Base-by-base conservation (phyloP, 164 flowering plant genomes). In the Vitis rupestris region DNA sequence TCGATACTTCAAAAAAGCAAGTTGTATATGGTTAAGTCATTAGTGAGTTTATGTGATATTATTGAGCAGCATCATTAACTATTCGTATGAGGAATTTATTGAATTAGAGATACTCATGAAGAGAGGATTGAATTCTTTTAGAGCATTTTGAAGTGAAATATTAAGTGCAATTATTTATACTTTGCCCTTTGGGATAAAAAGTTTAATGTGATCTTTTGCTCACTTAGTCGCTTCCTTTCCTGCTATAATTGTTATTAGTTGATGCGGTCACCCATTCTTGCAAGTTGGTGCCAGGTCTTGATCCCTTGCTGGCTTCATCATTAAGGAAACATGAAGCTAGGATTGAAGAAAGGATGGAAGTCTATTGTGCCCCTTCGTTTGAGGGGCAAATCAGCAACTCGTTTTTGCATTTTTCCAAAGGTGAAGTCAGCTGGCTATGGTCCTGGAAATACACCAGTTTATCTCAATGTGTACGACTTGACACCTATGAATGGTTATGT, bases 381-480 rank as follows among this genome's bases (percentile, higher is more conserved):
- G 69, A 83, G 78, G 69, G 83, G 80, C 56, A 90, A 92, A 74
- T 84, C 97, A 27, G 85, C 86, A 16, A 73, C 87, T 11, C 86
- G 87, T 37, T 92, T 92, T 74, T 85, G 93, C 79, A 56, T 92
- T 68, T 87, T 94, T 78, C 80, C 94, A 3, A 91, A 90, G 76
- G 82, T 80, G 57, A 90, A 88, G 70, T 81, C 96, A 19, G 81
- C 84, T 55, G 69, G 78, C 68, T 75, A 71, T 68, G 84, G 80
- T 78, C 85, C 90, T 27, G 91, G 91, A 29, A 81, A 70, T 58
- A 63, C 93, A 13, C 97, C 97, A 16, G 99, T 95, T 55, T 90
- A 90, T 82, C 94, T 95, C 64, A 95, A 95, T 74, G 97, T 95
- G 10, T 95, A 95, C 80, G 99, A 93, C 81, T 80, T 95, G 76